Base-by-base conservation (phyloP, 306 rosid genomes). In the Gastrolobium bilobum region DNA sequence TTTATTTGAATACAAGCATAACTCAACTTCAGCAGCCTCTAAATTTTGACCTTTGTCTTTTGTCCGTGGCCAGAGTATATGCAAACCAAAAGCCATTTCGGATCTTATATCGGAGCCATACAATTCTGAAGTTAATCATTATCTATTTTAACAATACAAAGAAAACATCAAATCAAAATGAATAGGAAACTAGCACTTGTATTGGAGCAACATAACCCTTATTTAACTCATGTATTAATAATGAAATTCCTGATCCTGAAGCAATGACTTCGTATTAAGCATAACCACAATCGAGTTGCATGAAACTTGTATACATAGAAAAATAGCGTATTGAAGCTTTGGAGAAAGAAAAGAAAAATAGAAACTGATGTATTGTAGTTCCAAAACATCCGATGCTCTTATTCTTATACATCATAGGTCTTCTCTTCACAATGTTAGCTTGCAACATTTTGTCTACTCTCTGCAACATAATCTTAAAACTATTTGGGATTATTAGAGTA, bases 251-350 rank as follows among this genome's bases (percentile, higher is more conserved):
- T 14, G 44, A 64, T 15, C 51, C 70, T 6, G 2, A 15, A 48
- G 5, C 9, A 20, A 35, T 30, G 47, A 62, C 47, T 62, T 37
- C 35, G 11, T 0, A 37, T 35, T 35, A 6, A 38, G 47, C 10
- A 62, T 30, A 62, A 62, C 47, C 68, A 62, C 68, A 34, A 3
- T 29, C n/a, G 61, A 56, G 13, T 30, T 56, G 61, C 26, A 56
- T 29, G 34, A 56, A 7, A 56, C 61, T 56, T 56, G 3, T 29
- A 56, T 29, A 29, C 61, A 54, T 26, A 7, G 35, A 13, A 54
- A 11, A 54, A 20, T 54, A 26, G 35, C 61, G 20, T 54, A 26
- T 26, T 20, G 61, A 54, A 54, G 35, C 35, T 7, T 6, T 26
- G 34, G 61, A 62, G 42, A 13, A 64, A 31, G 43, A 5, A 47